Evolutionary conservation across 106 monocot genomes (phyloP), one percentile per base, ranked within the genome.

Genomic region (Triglochin maritima): DNA sequence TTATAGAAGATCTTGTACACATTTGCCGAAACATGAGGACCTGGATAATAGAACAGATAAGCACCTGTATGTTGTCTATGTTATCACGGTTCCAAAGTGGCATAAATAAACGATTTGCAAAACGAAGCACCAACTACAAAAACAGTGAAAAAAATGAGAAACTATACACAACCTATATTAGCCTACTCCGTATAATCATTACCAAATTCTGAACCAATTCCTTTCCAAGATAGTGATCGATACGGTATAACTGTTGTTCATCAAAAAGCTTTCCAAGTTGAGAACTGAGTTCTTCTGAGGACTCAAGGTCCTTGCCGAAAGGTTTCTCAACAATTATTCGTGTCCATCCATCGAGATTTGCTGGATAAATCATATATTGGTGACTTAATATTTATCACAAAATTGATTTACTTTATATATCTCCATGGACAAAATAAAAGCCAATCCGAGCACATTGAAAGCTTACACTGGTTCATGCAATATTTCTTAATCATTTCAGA

Each of bases 61-160:
- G 9, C 47, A 87, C 92, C 85, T 92, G 92, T 75, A 92, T 75
- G 55, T 88, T 92, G 70, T 60, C 81, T 72, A 92, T 88, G 73
- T 88, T 92, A 71, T 92, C 92, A 65, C 88, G 88, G 59, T 92
- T 92, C 92, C 92, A 92, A 44, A 92, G 85, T 56, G 92, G 92
- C 62, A 88, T 50, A 62, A 92, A 92, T 49, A 92, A 85, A 69
- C 92, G 92, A 73, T 92, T 92, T 53, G 92, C 88, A 85, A 92
- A 92, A 57, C 92, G 85, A 79, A 92, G 81, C 64, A 92, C 92
- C 76, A 92, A 76, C 92, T 92, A 79, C 58, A 15, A 68, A 64
- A 9, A 41, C 70, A 76, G 6, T 8, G 46, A 57, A 56, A 2
- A 46, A 44, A 49, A 8, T 60, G 50, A 17, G 11, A 4, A 65